Percentiles rank a stretch among this genome's conserved stretches.
These are phyloP conservation scores for Boeremia lycopersici DNA, from an alignment of 2,329 filamentous ascomycete genomes.

Conservation along the genomic window DNA sequence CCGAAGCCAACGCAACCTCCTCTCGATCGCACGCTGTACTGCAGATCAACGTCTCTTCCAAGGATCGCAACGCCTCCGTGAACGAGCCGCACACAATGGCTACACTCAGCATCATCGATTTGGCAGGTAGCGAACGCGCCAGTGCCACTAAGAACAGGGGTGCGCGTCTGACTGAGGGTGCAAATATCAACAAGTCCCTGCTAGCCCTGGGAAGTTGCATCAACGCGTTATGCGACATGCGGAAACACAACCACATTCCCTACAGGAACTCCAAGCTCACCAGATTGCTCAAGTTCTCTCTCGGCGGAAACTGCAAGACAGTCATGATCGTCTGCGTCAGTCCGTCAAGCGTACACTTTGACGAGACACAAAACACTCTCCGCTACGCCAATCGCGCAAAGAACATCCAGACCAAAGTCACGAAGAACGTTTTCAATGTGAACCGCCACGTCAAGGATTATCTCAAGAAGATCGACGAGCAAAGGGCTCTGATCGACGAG, in stretches of 20 bases:
- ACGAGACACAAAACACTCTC: conserved; percentile 97
- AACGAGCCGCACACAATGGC: conserved; percentile 98
- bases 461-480: conserved; percentile 98
- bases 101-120: conserved; percentile 95
- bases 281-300: conserved; percentile 90
- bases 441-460: conserved; percentile 99
- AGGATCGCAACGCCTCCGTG: conserved; percentile 88
- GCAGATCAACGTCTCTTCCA: conserved; percentile 94
- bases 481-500: conserved; percentile 96
- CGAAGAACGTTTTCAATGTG: conserved; percentile 98
- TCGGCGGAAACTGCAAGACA: conserved; percentile 97
- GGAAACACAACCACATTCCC: conserved; percentile 90
- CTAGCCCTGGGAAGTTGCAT: conserved; percentile 95
- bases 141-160: conserved; percentile 97
- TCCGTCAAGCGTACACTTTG: conserved; percentile 93
- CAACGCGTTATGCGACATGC: conserved; percentile 92
- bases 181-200: conserved; percentile 99
- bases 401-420: conserved; percentile 99
- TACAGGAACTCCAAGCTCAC: conserved; percentile 99
- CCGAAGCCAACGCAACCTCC: conserved; percentile 95
- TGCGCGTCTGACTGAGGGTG: conserved; percentile 87
- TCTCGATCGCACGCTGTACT: conserved; percentile 96
- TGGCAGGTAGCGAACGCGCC: conserved; percentile 93
- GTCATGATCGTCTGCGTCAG: conserved; percentile 99
- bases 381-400: conserved; percentile 97